Base-by-base conservation (phyloP, 2,329 filamentous ascomycete species). In the Talaromyces sp. region DNA sequence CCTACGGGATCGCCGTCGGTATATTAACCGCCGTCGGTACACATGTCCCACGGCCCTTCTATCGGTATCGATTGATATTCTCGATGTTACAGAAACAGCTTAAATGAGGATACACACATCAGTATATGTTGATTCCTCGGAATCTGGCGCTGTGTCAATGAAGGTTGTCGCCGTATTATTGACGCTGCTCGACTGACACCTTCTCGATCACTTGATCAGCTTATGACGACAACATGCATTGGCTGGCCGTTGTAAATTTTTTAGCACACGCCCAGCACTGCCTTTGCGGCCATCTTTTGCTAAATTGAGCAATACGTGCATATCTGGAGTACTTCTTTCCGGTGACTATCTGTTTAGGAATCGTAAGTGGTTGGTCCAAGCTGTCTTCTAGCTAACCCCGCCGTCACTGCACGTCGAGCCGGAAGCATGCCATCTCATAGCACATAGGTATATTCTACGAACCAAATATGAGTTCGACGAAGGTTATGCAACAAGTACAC, bases 221-320 rank as follows among this genome's bases (percentile, higher is more conserved):
- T 22, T 37, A 57, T 63, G 61, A 63, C 61, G 61, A 56, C 50
- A 63, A 22, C 6, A 33, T 63, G 50, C 61, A 63, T 57, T 33
- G 35, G 22, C 47, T 7, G 33, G 24, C 31, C 14, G 27, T 24
- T 13, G 22, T 19, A 19, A 10, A 27, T 52, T 19, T 39, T 27
- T 52, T 16, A 61, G 45, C 33, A 39, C 16, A 33, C 24, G 13
- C n/a, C 14, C 5, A 14, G 14, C 33, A 16, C 10, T 56, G 6
- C 37, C n/a, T 16, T 56, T 39, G 33, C n/a, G 33, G 52, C 52
- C 31, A 37, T 56, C 52, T 39, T 56, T 56, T 56, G 14, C 52
- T 56, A 5, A 39, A 37, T 56, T 14, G 52, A 56, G 52, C 52
- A 56, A 27, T 56, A 5, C 33, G n/a, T 56, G 52, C 52, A 56